Conservation (phyloP, 2,329 filamentous ascomycete genomes). For the Colletotrichum limetticola region DNA sequence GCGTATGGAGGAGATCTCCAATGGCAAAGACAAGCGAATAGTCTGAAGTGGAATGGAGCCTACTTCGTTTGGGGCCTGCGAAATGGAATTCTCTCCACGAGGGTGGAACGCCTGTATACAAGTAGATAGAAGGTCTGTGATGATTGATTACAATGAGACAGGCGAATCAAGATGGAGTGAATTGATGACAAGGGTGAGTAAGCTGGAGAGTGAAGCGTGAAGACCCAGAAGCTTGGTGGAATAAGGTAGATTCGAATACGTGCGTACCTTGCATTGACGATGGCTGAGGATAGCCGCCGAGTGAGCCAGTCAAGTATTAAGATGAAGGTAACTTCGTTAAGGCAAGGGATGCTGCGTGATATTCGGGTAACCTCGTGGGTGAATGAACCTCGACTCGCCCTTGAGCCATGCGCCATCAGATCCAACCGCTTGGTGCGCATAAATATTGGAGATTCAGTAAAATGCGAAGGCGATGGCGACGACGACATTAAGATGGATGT, state of each 20-base stretch:
- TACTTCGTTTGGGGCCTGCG: conserved; percentile 6
- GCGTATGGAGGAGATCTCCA: neutral
- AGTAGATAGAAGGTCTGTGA: neutral
- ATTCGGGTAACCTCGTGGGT: neutral
- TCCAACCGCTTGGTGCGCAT: neutral
- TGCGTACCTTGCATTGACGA: neutral
- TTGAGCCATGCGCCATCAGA: neutral
- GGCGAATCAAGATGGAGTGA: conserved; percentile 1
- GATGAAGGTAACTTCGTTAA: conserved; percentile 16
- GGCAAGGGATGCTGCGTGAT: conserved; percentile 15
- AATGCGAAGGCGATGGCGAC: conserved; percentile 4
- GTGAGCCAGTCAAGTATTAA: neutral
- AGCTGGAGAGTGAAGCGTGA: neutral
- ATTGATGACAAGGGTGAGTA: neutral
- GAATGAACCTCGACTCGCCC: conserved; percentile 1
- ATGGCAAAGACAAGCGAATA: conserved; percentile 15
- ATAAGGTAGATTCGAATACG: neutral
- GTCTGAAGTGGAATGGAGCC: conserved; percentile 6
- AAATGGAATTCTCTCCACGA: conserved; percentile 6
- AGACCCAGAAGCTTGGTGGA: neutral
- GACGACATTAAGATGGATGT: conserved; percentile 2
- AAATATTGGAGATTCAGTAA: neutral
- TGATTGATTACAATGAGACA: neutral
- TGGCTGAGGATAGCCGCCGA: neutral
- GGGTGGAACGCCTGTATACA: neutral